Conservation (phyloP, 805 yeast genomes). For the Wickerhamiella kurtzmanii region DNA sequence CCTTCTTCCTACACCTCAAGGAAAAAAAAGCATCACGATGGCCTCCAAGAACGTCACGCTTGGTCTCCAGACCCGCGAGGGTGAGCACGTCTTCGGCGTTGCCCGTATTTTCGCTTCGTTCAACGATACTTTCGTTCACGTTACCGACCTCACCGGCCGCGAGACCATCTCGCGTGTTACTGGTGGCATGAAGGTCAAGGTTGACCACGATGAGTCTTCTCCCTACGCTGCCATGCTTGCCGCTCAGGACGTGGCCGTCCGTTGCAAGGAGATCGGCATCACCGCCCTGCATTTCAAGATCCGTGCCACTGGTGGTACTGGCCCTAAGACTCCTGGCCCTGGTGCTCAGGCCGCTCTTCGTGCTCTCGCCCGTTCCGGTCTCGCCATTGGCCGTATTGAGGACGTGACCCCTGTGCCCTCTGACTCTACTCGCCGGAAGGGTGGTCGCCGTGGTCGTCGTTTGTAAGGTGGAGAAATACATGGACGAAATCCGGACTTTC, state of each 20-base stretch:
- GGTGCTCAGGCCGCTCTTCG: constrained; percentile 99
- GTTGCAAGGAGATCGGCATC: constrained; percentile 99
- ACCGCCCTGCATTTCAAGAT: constrained; percentile 98
- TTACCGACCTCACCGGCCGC: constrained; percentile 98
- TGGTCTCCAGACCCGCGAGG: constrained; percentile 88
- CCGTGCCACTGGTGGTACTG: constrained; percentile 99
- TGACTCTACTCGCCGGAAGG: constrained; percentile 99
- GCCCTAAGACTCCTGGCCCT: constrained; percentile 99
- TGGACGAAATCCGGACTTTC: no score
- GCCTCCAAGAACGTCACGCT: constrained; percentile 32
- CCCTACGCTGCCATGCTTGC: constrained; percentile 99
- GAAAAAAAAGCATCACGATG: constrained; percentile 6
- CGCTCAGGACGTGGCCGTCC: constrained; percentile 96
- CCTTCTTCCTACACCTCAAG: background rate
- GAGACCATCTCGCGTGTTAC: constrained; percentile 99
- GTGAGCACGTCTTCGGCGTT: constrained; percentile 99
- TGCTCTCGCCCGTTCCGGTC: constrained; percentile 99
- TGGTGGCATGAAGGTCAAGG: constrained; percentile 99
- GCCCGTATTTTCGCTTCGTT: constrained; percentile 99
- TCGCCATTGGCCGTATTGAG: constrained; percentile 99
- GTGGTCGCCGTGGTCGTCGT: constrained; percentile 99
- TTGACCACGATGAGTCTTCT: constrained; percentile 99
- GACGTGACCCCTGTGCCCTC: constrained; percentile 99
- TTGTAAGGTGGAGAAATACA: constrained; percentile 32
- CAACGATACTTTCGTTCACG: constrained; percentile 99